Percentiles rank a stretch among this genome's conserved stretches.
Conservation (phyloP, 805 yeast genomes). For the Cyberlindnera petersonii region DNA sequence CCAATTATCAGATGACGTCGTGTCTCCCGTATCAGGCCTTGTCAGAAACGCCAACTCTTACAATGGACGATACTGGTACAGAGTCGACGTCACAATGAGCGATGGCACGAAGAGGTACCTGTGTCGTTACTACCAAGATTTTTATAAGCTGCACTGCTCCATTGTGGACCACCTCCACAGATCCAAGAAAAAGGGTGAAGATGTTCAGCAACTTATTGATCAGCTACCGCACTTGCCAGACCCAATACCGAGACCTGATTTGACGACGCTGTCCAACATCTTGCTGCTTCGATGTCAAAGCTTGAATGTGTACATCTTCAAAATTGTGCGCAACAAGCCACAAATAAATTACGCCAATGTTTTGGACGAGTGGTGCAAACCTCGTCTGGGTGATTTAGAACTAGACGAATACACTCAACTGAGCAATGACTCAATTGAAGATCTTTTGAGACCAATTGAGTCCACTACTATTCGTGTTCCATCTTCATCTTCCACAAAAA, state of each 20-base stretch:
- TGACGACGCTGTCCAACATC: constrained; percentile 28
- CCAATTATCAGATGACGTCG: constrained; percentile 1
- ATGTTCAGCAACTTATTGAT: constrained; percentile 6
- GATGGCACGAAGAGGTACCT: constrained; percentile 37
- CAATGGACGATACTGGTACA: constrained; percentile 49
- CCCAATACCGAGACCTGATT: constrained; percentile 41
- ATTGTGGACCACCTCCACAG: constrained; percentile 26
- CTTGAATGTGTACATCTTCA: constrained; percentile 38
- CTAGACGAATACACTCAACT: constrained; percentile 13
- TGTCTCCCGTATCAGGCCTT: constrained; percentile 33
- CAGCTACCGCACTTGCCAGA: constrained; percentile 42
- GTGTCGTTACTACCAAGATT: constrained; percentile 49
- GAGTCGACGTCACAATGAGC: constrained; percentile 38
- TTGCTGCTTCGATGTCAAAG: constrained; percentile 37
- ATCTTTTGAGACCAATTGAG: constrained; percentile 21
- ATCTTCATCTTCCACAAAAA: too few relatives aligned
- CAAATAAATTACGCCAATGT: constrained; percentile 23
- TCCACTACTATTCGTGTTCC: too few relatives aligned
- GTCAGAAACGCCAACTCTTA: constrained; percentile 38
- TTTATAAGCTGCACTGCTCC: constrained; percentile 41
- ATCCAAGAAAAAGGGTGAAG: constrained; percentile 5
- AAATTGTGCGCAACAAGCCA: constrained; percentile 29
- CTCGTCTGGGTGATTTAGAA: constrained; percentile 32
- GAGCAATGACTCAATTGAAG: constrained; percentile 23
- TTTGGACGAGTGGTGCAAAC: constrained; percentile 29